Evolutionary conservation across 805 yeast species (phyloP), one percentile per base, ranked within the genome.

Genomic region (Vanderwaltozyma verrucispora): DNA sequence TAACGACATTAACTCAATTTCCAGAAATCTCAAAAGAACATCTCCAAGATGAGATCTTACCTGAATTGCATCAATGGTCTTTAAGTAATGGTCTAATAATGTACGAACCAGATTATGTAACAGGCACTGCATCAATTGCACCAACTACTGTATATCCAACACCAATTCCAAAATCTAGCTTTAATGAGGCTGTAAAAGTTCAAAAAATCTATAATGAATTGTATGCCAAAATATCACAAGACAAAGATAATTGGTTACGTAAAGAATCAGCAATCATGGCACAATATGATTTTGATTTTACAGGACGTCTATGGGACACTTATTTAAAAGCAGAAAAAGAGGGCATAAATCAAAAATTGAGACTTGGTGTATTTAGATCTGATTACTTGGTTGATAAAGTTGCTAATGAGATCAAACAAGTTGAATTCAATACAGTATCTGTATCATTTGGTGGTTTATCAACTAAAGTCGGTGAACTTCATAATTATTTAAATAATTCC

Each of bases 371-470:
- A 9, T 88, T 87, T 59, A 73, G 98, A 56, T 80, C 94, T 0
- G 98, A 92, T 54, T 92, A 89, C 52, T 76, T 92, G 77, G 63
- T 77, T 26, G 78, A 80, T 46, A 39, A 53, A 26, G 53, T 56
- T 6, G n/a, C 34, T 2, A 60, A 60, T 12, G 56, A 60, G 20
- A 80, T 89, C 51, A 88, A 89, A 54, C 98, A 92, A 60, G 92
- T 92, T 36, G 99, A 92, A 59, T 89, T 89, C 65, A 92, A 92
- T 61, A 88, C 98, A 1, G 85, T 92, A 3, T 82, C 95, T 50
- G 95, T 89, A 3, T 88, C 96, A 1, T 92, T 92, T 64, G 96
- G 94, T 16, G 97, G 94, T 0, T 67, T 92, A 39, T 80, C 95
- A 2, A 58, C 86, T 12, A 82, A 80, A 54, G 89, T 85, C 19